phyloP scores from a whole-genome alignment of 164 flowering plant species.

The Vitis labrusca region DNA sequence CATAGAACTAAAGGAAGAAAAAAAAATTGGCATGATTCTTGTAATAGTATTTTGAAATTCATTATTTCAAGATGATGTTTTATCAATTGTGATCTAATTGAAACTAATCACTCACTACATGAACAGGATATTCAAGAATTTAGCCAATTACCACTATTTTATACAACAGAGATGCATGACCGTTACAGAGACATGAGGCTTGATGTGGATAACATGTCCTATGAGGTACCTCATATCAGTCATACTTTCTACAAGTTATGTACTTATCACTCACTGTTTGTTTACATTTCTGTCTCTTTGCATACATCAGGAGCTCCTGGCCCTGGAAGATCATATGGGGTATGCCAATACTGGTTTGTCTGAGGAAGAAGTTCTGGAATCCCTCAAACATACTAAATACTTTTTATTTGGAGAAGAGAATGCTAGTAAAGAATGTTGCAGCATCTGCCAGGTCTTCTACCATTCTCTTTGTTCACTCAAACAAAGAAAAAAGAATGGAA shows the following conservation, averaged over 20 bases:
- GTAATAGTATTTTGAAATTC: background rate
- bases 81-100: background rate
- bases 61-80: background rate
- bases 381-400: constrained; percentile 15
- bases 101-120: background rate
- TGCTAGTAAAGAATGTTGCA: constrained; percentile 15
- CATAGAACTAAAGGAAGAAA: too few species aligned
- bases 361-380: constrained; percentile 3
- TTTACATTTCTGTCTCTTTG: background rate
- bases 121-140: background rate
- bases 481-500: too few species aligned
- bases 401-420: constrained; percentile 10
- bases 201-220: constrained; percentile 25
- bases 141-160: background rate
- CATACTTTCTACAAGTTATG: background rate
- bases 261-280: background rate
- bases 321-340: constrained; percentile 21
- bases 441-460: constrained; percentile 17
- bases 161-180: constrained; percentile 1
- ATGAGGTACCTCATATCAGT: constrained; percentile 11
- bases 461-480: too few species aligned
- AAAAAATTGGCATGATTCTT: too few species aligned
- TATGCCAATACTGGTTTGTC: constrained; percentile 17
- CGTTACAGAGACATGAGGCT: constrained; percentile 18
- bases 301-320: constrained; percentile 14